Conservation (phyloP, 2,329 filamentous ascomycete species). For the Sporothrix brunneoviolacea region DNA sequence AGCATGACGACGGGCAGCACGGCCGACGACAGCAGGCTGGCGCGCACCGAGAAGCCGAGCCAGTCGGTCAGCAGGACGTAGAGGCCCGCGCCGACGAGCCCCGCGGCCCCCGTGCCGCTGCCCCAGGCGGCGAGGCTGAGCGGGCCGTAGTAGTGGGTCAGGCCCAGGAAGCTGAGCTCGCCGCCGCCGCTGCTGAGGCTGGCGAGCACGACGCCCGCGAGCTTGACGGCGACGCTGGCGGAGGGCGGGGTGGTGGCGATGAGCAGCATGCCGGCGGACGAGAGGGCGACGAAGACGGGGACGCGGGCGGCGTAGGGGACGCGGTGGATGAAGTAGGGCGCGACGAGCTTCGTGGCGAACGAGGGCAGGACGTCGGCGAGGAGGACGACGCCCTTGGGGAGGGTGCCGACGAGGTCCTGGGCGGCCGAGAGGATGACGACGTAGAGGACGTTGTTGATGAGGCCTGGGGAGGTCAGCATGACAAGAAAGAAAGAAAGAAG, state of each 20-base stretch:
- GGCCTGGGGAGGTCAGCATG: conserved; percentile 41
- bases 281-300: conserved; percentile 65
- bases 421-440: conserved; percentile 94
- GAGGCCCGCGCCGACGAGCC: conserved; percentile 75
- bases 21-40: conserved; percentile 70
- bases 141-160: conserved; percentile 89
- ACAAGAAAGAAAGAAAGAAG: background rate
- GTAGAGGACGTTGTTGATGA: conserved; percentile 97
- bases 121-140: conserved; percentile 88
- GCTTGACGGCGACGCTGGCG: conserved; percentile 63
- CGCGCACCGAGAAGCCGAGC: conserved; percentile 65
- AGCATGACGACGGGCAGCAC: conserved; percentile 78
- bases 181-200: conserved; percentile 81
- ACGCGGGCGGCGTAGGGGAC: conserved; percentile 75
- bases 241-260: conserved; percentile 70
- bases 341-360: conserved; percentile 79
- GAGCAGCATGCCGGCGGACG: conserved; percentile 79
- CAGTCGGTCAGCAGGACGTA: conserved; percentile 84
- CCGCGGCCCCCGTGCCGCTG: conserved; percentile 84
- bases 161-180: conserved; percentile 81
- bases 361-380: conserved; percentile 89
- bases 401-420: conserved; percentile 80
- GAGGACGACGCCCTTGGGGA: conserved; percentile 88
- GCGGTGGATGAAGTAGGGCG: conserved; percentile 88
- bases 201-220: conserved; percentile 76